Percentiles rank a stretch among this genome's conserved stretches.
These are phyloP conservation scores for Candida mesenterica DNA, from an alignment of 1,139 yeast genomes.

Conservation along the genomic window DNA sequence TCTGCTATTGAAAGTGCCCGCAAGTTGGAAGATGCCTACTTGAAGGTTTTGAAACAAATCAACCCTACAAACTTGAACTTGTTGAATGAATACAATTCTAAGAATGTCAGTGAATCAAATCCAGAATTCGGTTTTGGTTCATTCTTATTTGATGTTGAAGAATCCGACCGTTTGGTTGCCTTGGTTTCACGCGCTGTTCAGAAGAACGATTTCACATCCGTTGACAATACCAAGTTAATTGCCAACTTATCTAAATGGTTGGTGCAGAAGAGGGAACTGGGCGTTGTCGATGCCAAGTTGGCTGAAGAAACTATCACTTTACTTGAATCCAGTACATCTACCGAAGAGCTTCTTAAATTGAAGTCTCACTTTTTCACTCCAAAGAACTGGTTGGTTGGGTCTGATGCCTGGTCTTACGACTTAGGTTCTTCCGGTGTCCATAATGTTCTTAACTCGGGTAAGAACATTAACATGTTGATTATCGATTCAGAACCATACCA, in stretches of 20 bases:
- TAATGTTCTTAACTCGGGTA: conserved; percentile 70
- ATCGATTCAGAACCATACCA: conserved; percentile 89
- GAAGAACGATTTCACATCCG: conserved; percentile 44
- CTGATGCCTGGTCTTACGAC: conserved; percentile 95
- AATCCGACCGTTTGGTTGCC: conserved; percentile 44
- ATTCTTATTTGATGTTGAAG: conserved; percentile 57
- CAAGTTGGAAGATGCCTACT: conserved; percentile 72
- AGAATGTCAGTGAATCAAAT: conserved; percentile 46
- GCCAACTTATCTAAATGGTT: conserved; percentile 72
- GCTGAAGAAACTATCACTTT: conserved; percentile 37
- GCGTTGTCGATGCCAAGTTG: conserved; percentile 24
- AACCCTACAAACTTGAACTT: conserved; percentile 55
- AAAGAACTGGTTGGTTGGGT: conserved; percentile 84
- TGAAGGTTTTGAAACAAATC: conserved; percentile 70
- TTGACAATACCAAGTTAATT: conserved; percentile 48
- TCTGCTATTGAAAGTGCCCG: conserved; percentile 45
- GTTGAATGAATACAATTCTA: conserved; percentile 48
- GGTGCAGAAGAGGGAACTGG: conserved; percentile 36
- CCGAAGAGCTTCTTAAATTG: conserved; percentile 46
- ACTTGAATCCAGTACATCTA: conserved; percentile 38
- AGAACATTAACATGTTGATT: conserved; percentile 79
- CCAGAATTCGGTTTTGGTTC: conserved; percentile 92
- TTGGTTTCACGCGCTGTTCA: conserved; percentile 53
- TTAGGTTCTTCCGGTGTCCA: conserved; percentile 92
- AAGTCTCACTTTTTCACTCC: conserved; percentile 45